Evolutionary conservation across 306 rosid genomes (phyloP), one percentile per base, ranked within the genome.

Genomic region (Arachis stenosperma): DNA sequence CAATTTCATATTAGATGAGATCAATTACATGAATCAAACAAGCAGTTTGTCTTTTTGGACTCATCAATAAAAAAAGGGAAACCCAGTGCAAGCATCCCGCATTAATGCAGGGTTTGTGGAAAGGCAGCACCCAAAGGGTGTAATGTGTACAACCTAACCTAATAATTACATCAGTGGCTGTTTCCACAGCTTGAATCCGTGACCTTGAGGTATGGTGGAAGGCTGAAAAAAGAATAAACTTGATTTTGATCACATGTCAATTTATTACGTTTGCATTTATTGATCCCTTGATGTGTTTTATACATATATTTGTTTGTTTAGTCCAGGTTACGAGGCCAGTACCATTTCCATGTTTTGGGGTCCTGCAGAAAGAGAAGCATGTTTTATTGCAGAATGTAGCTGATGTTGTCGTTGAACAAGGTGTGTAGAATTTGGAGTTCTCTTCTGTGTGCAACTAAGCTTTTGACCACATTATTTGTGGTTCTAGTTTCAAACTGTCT

Each of bases 281-380:
- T 57, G 55, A 66, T 79, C 13, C 50, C 39, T 5, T 57, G 70
- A 22, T 51, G 15, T 80, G 67, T 65, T 56, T 42, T 65, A 6
- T 51, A n/a, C 55, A 41, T 41, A 7, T 37, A 7, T 79, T 2
- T 81, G 79, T 76, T 61, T 70, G n/a, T 82, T 69, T 74, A 78
- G 74, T 60, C 73, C 88, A 91, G 98, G 94, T 82, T 74, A 73
- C 91, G 0, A 91, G 83, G 86, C 96, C 98, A 0, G 96, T 89
- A 54, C 89, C 97, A 44, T 88, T 93, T 78, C 96, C 97, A n/a
- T 88, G 93, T 78, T 94, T 91, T 51, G 98, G 98, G 29, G 96
- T 79, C 43, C 76, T 89, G 74, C 81, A 88, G 77, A 94, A 91
- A 66, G 94, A 93, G 92, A 94, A 94, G 92, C 92, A 94, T 83